Percentiles rank a stretch among this genome's conserved stretches.
Evolutionary conservation across 2,329 filamentous ascomycete species (phyloP).

Genomic region (Amauroascus niger): DNA sequence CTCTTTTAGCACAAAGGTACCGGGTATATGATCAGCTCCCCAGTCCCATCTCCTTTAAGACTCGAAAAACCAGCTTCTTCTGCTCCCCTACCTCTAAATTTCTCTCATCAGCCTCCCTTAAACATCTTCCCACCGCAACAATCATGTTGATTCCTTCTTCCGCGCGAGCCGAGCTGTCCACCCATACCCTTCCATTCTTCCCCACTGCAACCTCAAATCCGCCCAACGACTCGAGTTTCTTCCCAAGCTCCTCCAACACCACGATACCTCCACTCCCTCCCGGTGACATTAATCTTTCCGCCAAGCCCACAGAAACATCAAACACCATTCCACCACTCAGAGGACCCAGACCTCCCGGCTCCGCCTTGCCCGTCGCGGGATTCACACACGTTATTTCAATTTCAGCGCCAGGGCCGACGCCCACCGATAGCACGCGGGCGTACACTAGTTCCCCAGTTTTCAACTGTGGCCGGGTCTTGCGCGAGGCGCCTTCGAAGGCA

Average conservation of each 20-base stretch:
- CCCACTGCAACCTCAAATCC: conserved; percentile 91
- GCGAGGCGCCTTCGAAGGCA: conserved; percentile 84
- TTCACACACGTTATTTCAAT: conserved; percentile 86
- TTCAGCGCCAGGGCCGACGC: conserved; percentile 74
- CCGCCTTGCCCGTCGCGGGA: conserved; percentile 72
- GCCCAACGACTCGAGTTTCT: conserved; percentile 50
- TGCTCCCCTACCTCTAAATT: conserved; percentile 35
- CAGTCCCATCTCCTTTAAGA: conserved; percentile 34
- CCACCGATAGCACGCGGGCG: conserved; percentile 67
- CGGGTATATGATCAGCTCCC: conserved; percentile 3
- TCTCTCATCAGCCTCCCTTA: conserved; percentile 66
- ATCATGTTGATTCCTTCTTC: conserved; percentile 51
- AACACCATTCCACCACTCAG: conserved; percentile 81
- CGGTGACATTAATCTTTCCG: conserved; percentile 60
- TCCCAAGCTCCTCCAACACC: conserved; percentile 70
- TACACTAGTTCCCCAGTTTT: conserved; percentile 71
- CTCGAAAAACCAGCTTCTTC: conserved; percentile 37
- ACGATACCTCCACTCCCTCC: conserved; percentile 55
- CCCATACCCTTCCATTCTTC: conserved; percentile 85
- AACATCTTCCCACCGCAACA: conserved; percentile 65
- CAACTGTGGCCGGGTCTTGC: conserved; percentile 80
- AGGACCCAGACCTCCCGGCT: conserved; percentile 77
- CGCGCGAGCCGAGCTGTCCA: conserved; percentile 60
- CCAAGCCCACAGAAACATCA: conserved; percentile 66
- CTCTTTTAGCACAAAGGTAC: neutral